Evolutionary conservation across 352 stramenopile species (phyloP).

Genomic region (Phytophthora litchii): DNA sequence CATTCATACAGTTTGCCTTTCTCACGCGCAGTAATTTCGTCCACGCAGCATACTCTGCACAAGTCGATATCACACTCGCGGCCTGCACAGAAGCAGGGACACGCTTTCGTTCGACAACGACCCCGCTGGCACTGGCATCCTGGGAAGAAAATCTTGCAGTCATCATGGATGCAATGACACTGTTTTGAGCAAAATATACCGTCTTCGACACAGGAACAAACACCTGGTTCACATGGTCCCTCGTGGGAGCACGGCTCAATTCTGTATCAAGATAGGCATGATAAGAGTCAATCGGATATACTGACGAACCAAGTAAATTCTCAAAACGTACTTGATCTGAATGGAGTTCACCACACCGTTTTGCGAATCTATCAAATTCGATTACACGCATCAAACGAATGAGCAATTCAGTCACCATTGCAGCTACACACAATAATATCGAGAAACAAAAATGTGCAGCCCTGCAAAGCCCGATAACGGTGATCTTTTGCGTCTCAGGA

Average conservation of each 20-base stretch:
- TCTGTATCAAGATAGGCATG: conserved; percentile 21
- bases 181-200: conserved; percentile 93
- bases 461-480: conserved; percentile 26
- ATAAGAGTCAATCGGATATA: neutral
- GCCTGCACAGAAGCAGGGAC: conserved; percentile 89
- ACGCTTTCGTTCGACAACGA: conserved; percentile 86
- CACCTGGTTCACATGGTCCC: conserved; percentile 81
- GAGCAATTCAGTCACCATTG: conserved; percentile 2
- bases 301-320: neutral
- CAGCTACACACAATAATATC: neutral
- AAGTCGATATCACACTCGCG: conserved; percentile 95
- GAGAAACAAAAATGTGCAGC: conserved; percentile 30
- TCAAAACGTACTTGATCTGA: conserved; percentile 51
- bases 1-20: conserved; percentile 22
- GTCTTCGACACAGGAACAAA: conserved; percentile 89
- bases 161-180: conserved; percentile 80
- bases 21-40: conserved; percentile 44
- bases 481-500: conserved; percentile 35
- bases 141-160: conserved; percentile 88
- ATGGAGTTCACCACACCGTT: conserved; percentile 54
- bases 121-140: conserved; percentile 89
- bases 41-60: conserved; percentile 79
- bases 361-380: conserved; percentile 36
- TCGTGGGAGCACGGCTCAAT: conserved; percentile 90
- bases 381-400: conserved; percentile 7